Evolutionary conservation across 192 early-diverging fungal species (phyloP).

Genomic region (Coemansia sp.): DNA sequence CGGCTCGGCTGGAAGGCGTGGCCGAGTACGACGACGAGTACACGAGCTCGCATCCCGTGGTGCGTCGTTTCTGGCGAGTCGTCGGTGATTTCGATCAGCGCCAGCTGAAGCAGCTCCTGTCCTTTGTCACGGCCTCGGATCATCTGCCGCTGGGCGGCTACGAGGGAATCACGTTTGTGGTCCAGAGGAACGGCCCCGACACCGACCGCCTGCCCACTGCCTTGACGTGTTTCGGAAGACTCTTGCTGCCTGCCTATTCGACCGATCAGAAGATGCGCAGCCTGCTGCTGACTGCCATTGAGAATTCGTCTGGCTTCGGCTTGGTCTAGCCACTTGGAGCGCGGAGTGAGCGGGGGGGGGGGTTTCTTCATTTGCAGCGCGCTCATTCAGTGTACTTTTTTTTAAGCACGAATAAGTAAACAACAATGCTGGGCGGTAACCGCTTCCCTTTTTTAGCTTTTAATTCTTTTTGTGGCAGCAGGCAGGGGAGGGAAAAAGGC

Average conservation of each 20-base stretch:
- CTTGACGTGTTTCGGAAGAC: constrained; percentile 85
- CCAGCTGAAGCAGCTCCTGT: constrained; percentile 70
- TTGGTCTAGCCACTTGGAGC: no score
- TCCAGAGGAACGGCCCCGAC: constrained; percentile 95
- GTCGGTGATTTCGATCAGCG: constrained; percentile 61
- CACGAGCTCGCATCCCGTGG: constrained; percentile 58
- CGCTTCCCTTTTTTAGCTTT: no score
- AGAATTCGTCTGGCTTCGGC: constrained; percentile 92
- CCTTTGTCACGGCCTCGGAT: constrained; percentile 90
- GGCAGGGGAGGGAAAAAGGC: no score
- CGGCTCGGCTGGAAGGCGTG: constrained; percentile 64
- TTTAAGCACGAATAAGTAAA: no score
- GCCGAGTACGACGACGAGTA: constrained; percentile 88
- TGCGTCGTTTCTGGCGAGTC: constrained; percentile 80
- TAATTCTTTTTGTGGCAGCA: no score
- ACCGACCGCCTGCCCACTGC: constrained; percentile 80
- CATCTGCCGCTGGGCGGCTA: constrained; percentile 84
- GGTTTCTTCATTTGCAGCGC: no score
- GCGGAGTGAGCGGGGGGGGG: no score
- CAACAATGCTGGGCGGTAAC: neutral
- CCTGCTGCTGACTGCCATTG: constrained; percentile 80
- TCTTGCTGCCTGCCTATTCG: constrained; percentile 83
- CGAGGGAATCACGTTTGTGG: constrained; percentile 78
- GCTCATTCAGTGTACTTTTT: no score
- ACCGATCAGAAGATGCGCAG: constrained; percentile 68